Conservation (phyloP, 176 grass and related monocot genomes). For the Paspalum vaginatum region DNA sequence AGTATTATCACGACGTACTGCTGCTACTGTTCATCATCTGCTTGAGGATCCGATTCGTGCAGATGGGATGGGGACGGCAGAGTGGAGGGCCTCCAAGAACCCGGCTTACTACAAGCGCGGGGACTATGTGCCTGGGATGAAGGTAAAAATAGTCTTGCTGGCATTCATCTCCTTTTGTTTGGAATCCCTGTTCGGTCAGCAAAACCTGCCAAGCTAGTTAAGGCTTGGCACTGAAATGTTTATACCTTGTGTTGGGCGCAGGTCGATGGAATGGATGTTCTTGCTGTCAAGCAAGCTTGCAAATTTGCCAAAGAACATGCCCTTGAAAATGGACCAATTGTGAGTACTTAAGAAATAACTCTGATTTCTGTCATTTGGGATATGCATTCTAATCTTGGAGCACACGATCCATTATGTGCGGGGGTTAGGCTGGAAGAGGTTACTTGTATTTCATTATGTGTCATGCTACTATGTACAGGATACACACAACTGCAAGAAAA, state of each 20-base stretch:
- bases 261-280: slow-evolving; percentile 95
- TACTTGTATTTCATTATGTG: not conserved
- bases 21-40: not conserved
- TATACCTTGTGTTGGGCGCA: slow-evolving; percentile 26
- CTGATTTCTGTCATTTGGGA: not conserved
- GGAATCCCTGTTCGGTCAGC: not conserved
- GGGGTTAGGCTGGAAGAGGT: not conserved
- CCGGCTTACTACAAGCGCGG: slow-evolving; percentile 90
- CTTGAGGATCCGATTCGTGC: not conserved
- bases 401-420: not conserved
- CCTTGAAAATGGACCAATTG: slow-evolving; percentile 81
- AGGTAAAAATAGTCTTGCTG: slow-evolving; percentile 28
- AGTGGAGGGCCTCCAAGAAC: slow-evolving; percentile 88
- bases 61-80: slow-evolving; percentile 98
- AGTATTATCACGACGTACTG: too few species aligned
- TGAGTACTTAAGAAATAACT: slow-evolving; percentile 42
- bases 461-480: not conserved
- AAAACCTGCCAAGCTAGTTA: not conserved
- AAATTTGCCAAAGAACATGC: slow-evolving; percentile 83
- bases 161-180: not conserved
- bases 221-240: slow-evolving; percentile 15
- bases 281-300: slow-evolving; percentile 91
- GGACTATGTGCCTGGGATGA: slow-evolving; percentile 91
- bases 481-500: not conserved
- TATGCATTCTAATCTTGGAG: not conserved